Evolutionary conservation across 495 filamentous ascomycete species (phyloP), one percentile per base, ranked within the genome.

Genomic region (Rusavskia elegans): DNA sequence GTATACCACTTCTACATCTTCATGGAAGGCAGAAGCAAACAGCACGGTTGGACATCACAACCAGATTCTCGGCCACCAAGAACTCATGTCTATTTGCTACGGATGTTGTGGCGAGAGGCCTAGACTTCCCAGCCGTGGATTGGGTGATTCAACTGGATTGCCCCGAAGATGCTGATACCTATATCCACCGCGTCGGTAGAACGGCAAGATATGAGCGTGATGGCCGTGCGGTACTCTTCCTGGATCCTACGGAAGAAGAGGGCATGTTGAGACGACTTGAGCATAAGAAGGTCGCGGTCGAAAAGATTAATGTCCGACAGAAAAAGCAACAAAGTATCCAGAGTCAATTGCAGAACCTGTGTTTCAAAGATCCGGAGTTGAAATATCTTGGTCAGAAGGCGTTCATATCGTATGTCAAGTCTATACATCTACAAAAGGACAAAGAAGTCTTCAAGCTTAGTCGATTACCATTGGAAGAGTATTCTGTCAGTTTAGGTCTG

Each of bases 381-480:
- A 97, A 97, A 58, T 97, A 97, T 63, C 71, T 97, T 2, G 93
- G 84, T 5, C 92, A 97, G 60, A 97, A 96, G 61, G 89, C 92
- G 0, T 99, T 99, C 55, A 79, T 89, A 51, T 85, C 82, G 39
- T 95, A 97, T 64, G 80, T 81, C 16, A 78, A 81, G 42, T 89
- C 86, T 8, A 66, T 97, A 48, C 79, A 87, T 63, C 68, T 95
- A 23, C 89, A 96, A 66, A 89, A 85, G 59, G 89, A 99, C 60
- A 94, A 90, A 67, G 85, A 93, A 29, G 74, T 88, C 4, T 99
- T 97, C 64, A 78, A 89, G 48, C 67, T 97, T 8, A 79, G 83
- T 37, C 73, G 84, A 17, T 73, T 94, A 32, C 80, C 87, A 40
- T 65, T 96, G 23, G 93, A 97, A 59, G 87, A 82, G 3, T 95